Evolutionary conservation across 2,329 filamentous ascomycete species (phyloP).

Genomic region (Penicillium crustosum): DNA sequence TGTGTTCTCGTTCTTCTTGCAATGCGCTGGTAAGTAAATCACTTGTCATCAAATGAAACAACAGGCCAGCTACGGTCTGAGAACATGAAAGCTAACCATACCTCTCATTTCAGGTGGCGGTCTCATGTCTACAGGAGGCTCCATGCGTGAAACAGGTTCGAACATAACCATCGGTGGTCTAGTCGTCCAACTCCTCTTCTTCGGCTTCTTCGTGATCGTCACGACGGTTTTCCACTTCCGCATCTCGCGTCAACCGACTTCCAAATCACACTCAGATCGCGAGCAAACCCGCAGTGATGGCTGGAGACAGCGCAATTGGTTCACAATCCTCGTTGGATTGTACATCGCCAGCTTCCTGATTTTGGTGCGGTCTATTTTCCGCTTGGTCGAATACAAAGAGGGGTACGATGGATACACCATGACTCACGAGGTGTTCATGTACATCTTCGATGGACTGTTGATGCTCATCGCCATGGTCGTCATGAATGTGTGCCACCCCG

Average conservation of each 20-base stretch:
- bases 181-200: slow-evolving; percentile 58
- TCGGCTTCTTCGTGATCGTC: slow-evolving; percentile 56
- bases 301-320: slow-evolving; percentile 22
- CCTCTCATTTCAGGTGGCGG: slow-evolving; percentile 27
- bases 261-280: slow-evolving; percentile 14
- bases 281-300: slow-evolving; percentile 7
- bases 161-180: slow-evolving; percentile 57
- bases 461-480: slow-evolving; percentile 29
- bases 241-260: slow-evolving; percentile 27
- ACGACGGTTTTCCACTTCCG: slow-evolving; percentile 53
- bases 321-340: slow-evolving; percentile 19
- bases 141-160: slow-evolving; percentile 21
- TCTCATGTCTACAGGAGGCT: slow-evolving; percentile 27
- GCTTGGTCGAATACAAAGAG: slow-evolving; percentile 31
- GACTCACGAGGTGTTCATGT: slow-evolving; percentile 29
- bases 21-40: slow-evolving; percentile 25
- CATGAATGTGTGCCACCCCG: slow-evolving; percentile 25
- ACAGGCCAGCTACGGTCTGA: not conserved
- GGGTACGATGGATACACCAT: slow-evolving; percentile 31
- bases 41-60: not conserved
- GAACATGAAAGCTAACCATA: not conserved
- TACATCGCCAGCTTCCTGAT: slow-evolving; percentile 26
- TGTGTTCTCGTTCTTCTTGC: slow-evolving; percentile 35
- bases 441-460: slow-evolving; percentile 31
- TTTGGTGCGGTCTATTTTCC: slow-evolving; percentile 29